These are phyloP conservation scores for Diaporthe destruens DNA, from an alignment of 2,329 filamentous ascomycete genomes.

Conservation along the genomic window DNA sequence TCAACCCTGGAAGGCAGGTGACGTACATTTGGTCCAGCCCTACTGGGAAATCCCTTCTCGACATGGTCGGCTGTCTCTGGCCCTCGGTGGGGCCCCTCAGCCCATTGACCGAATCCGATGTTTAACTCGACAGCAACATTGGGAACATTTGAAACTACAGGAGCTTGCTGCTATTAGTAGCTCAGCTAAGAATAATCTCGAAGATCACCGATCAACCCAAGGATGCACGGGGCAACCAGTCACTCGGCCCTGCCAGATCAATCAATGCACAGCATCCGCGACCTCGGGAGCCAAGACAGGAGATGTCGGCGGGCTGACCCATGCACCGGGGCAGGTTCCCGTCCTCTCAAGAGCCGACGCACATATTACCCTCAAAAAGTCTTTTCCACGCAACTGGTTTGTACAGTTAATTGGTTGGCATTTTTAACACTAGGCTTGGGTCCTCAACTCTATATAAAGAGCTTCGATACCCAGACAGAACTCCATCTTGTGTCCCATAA, in stretches of 20 bases:
- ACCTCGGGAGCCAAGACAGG: constrained; percentile 12
- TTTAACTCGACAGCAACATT: not conserved
- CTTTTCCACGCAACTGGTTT: not conserved
- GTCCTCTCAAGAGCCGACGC: not conserved
- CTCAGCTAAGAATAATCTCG: not conserved
- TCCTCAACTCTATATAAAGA: not conserved
- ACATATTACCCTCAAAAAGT: not conserved
- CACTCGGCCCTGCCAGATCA: not conserved
- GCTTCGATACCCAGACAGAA: not conserved
- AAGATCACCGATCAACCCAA: constrained; percentile 30
- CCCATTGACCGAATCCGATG: too few relatives aligned
- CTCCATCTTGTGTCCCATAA: not conserved
- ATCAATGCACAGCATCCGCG: not conserved
- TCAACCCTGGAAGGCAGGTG: not conserved
- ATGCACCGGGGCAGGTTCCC: constrained; percentile 4
- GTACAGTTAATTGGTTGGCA: not conserved
- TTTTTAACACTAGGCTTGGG: not conserved
- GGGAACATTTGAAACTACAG: too few relatives aligned
- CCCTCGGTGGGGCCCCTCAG: not conserved
- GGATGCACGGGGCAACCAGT: constrained; percentile 9
- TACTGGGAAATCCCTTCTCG: constrained; percentile 2
- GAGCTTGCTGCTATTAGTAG: not conserved
- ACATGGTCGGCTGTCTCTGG: not conserved
- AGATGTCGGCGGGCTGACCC: constrained; percentile 18
- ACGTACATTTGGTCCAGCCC: not conserved